Evolutionary conservation across 192 early-diverging fungal species (phyloP), one percentile per base, ranked within the genome.

Genomic region (Oehlia diaphana): DNA sequence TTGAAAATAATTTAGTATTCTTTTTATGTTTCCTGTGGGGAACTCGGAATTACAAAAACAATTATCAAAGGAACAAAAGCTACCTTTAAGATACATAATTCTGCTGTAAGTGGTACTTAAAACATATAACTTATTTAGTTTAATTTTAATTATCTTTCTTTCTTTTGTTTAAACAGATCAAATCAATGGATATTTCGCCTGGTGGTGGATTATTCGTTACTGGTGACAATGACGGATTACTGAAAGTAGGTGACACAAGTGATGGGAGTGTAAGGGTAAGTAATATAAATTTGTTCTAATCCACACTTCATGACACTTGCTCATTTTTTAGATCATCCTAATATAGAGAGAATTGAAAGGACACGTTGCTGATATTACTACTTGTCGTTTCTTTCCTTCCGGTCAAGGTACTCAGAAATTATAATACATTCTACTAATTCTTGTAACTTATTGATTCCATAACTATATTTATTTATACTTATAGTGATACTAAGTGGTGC

Each of bases 361-460:
- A 1, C 94, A 95, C 72, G 16, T 91, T 31, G 90, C 89, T 47
- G 93, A 94, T 78, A 80, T 93, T 61, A 92, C 88, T 37, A 84
- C 87, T 16, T 88, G 89, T 68, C 84, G 82, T 65, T 93, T 95
- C 82, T 95, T 95, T 73, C 94, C 94, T 7, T 92, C 91, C 4
- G 92, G 91, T 26, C 91, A 93, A 90, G 89, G 87, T 85, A 84
- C 39, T 74, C 3, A 50, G 9, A n/a, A 77, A 47, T 28, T n/a
- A 21, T n/a, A 74, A 2, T 47, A 47, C 10, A 47, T 12, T 12
- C 44, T 49, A 9, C 1, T 79, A 23, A 65, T 26, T 13, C 13
- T 47, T 23, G 23, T 7, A 14, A 44, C 9, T 31, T 49, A 0
- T 33, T 9, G 37, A n/a, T 39, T 9, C 4, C 9, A 3, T 61